A percentile compares a stretch with the other conserved stretches of the same genome.
Conservation (phyloP, 2,329 filamentous ascomycete genomes). For the Cercospora sp. region DNA sequence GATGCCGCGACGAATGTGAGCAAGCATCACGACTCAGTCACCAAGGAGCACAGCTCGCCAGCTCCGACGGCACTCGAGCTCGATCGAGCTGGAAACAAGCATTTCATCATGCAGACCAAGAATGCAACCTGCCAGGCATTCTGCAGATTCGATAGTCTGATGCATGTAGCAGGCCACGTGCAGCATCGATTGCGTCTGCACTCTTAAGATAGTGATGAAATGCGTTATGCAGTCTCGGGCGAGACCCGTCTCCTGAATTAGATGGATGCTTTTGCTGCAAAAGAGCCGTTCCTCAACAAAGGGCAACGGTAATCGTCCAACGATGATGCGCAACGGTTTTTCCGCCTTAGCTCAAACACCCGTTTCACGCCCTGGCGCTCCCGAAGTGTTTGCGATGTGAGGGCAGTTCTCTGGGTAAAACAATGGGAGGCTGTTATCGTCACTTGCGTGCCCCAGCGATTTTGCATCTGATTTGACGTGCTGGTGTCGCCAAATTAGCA, state of each 20-base stretch:
- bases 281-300: conserved; percentile 13
- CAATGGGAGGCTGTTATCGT: background rate
- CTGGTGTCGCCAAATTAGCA: conserved; percentile 2
- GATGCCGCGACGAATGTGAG: background rate
- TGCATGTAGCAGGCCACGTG: conserved; percentile 7
- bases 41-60: background rate
- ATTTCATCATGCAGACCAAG: background rate
- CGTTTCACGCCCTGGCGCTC: background rate
- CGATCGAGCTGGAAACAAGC: background rate
- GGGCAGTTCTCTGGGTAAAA: background rate
- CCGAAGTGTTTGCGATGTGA: conserved; percentile 16
- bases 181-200: conserved; percentile 1
- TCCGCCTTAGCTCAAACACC: background rate
- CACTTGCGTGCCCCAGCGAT: background rate
- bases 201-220: background rate
- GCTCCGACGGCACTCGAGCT: background rate
- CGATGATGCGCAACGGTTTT: background rate
- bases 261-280: background rate
- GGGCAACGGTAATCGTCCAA: background rate
- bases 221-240: background rate
- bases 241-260: background rate
- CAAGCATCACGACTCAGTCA: background rate
- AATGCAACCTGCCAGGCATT: background rate
- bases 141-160: background rate
- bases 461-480: background rate